These are phyloP conservation scores for Podila horticola DNA, from an alignment of 192 early-diverging fungal genomes.

Conservation along the genomic window DNA sequence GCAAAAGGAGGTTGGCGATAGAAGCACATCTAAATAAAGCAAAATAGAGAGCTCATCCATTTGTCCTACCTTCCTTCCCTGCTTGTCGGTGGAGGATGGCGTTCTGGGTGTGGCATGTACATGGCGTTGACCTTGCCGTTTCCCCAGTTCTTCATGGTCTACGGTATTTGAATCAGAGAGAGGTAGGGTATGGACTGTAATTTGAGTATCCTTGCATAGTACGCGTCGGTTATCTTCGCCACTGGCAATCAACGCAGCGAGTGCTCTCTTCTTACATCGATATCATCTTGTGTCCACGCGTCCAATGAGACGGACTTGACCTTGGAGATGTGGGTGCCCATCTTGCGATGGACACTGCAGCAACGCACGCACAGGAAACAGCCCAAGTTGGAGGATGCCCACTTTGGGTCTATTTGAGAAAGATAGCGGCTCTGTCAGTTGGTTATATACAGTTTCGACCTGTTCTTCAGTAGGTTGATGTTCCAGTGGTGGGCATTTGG, in stretches of 20 bases:
- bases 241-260: neutral
- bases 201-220: neutral
- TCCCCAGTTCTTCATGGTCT: constrained; percentile 67
- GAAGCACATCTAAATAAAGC: no score
- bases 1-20: neutral
- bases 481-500: neutral
- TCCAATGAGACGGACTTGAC: constrained; percentile 93
- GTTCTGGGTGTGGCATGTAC: constrained; percentile 77
- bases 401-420: constrained; percentile 74
- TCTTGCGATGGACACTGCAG: constrained; percentile 79
- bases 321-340: constrained; percentile 92
- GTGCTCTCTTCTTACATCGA: constrained; percentile 68
- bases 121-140: constrained; percentile 74
- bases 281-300: constrained; percentile 87
- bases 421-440: neutral
- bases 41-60: no score
- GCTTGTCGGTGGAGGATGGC: constrained; percentile 70
- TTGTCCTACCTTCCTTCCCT: constrained; percentile 63
- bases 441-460: neutral
- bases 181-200: neutral
- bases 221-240: no score
- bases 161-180: constrained; percentile 5
- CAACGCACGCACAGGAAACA: constrained; percentile 96
- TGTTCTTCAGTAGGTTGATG: neutral
- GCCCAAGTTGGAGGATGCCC: constrained; percentile 92